These are phyloP conservation scores for Penicillium waksmanii DNA, from an alignment of 495 filamentous ascomycete species.

Conservation along the genomic window DNA sequence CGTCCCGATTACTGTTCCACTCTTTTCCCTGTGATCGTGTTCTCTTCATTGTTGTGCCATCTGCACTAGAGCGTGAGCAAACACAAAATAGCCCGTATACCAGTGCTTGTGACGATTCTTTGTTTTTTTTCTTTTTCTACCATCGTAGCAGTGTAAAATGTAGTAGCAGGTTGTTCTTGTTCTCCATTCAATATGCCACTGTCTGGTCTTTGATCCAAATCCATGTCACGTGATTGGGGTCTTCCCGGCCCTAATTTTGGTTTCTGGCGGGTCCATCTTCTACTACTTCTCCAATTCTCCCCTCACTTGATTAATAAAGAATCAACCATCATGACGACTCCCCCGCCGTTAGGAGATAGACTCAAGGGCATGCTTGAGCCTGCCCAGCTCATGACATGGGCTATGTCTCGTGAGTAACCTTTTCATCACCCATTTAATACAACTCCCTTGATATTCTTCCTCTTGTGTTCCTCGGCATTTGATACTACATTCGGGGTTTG, in stretches of 20 bases:
- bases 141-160: slow-evolving; percentile 1
- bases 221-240: neutral
- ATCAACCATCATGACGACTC: slow-evolving; percentile 17
- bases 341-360: slow-evolving; percentile 26
- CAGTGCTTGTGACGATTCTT: slow-evolving; percentile 11
- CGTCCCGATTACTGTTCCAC: slow-evolving; percentile 15
- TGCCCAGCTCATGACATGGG: slow-evolving; percentile 32
- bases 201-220: neutral
- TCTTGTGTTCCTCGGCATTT: neutral
- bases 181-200: neutral
- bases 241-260: neutral
- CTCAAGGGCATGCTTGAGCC: slow-evolving; percentile 35
- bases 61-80: slow-evolving; percentile 24
- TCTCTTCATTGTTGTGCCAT: slow-evolving; percentile 21
- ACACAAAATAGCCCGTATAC: slow-evolving; percentile 19
- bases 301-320: neutral
- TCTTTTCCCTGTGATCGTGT: slow-evolving; percentile 21
- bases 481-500: slow-evolving; percentile 1
- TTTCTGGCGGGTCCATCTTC: neutral
- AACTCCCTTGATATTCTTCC: neutral
- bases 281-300: neutral
- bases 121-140: neutral
- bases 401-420: slow-evolving; percentile 37
- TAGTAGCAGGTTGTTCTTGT: neutral
- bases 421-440: neutral